Evolutionary conservation across 108 stramenopile species (phyloP).

Genomic region (Cyclotella baltica): DNA sequence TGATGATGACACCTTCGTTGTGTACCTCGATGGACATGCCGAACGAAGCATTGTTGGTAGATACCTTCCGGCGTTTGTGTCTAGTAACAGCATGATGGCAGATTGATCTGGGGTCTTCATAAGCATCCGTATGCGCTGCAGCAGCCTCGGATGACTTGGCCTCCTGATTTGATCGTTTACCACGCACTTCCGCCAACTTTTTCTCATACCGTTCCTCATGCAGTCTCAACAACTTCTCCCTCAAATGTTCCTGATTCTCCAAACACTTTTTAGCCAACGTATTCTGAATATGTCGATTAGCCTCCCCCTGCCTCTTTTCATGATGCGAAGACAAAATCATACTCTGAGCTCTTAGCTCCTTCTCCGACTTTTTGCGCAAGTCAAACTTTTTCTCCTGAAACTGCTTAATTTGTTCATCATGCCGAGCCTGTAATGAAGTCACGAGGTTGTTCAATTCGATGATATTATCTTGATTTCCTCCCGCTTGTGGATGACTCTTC

Average conservation of each 20-base stretch:
- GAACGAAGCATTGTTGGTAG: slow-evolving; percentile 58
- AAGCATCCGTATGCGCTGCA: background rate
- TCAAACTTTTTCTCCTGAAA: slow-evolving; percentile 62
- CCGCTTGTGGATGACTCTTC: slow-evolving; percentile 60
- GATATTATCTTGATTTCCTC: slow-evolving; percentile 46
- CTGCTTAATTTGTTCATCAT: slow-evolving; percentile 61
- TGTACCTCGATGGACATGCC: slow-evolving; percentile 80
- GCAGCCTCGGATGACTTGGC: background rate
- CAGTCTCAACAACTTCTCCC: slow-evolving; percentile 33
- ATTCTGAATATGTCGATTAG: slow-evolving; percentile 40
- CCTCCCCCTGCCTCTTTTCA: slow-evolving; percentile 58
- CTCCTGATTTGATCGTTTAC: background rate
- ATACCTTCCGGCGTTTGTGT: slow-evolving; percentile 73
- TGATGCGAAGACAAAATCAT: slow-evolving; percentile 58
- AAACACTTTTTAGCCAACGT: slow-evolving; percentile 46
- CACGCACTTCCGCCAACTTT: slow-evolving; percentile 23
- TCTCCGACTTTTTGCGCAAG: slow-evolving; percentile 54
- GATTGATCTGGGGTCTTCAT: slow-evolving; percentile 13
- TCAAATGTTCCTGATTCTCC: slow-evolving; percentile 63
- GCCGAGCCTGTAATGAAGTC: slow-evolving; percentile 61
- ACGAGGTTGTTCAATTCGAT: slow-evolving; percentile 52
- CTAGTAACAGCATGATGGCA: slow-evolving; percentile 58
- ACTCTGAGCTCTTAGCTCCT: slow-evolving; percentile 57
- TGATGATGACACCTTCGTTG: slow-evolving; percentile 81
- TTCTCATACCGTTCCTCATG: slow-evolving; percentile 59